Evolutionary conservation across 768 basidiomycete genomes (phyloP).

Genomic region (Trametes coccinea): DNA sequence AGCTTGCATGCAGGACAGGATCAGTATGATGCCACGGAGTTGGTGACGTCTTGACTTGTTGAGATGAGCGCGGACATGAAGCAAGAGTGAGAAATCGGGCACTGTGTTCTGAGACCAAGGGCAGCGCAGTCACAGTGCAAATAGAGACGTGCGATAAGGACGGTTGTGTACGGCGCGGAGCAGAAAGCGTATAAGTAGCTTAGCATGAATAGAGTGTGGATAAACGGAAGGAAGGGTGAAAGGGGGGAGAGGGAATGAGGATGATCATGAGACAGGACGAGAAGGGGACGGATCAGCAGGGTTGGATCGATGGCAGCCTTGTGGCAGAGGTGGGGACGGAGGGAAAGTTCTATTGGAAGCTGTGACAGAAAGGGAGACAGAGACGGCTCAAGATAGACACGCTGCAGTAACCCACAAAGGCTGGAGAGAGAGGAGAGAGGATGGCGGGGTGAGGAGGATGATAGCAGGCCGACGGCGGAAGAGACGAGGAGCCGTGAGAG

Average conservation of each 20-base stretch:
- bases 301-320: slow-evolving; percentile 17
- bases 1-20: background rate
- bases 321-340: slow-evolving; percentile 14
- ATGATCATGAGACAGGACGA: slow-evolving; percentile 1
- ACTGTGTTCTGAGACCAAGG: background rate
- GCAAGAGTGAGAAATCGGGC: background rate
- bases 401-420: background rate
- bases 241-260: slow-evolving; percentile 3
- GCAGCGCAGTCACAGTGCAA: too few species aligned
- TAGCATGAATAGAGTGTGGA: background rate
- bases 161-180: background rate
- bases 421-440: background rate
- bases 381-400: background rate
- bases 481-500: background rate
- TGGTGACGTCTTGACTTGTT: slow-evolving; percentile 6
- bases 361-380: background rate
- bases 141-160: too few species aligned
- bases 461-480: too few species aligned
- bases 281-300: slow-evolving; percentile 8
- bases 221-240: background rate
- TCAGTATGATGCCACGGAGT: background rate
- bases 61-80: background rate
- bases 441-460: background rate
- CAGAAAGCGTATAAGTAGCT: background rate
- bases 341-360: slow-evolving; percentile 12